Percentiles rank a stretch among this genome's conserved stretches.
Evolutionary conservation across 371 early-diverging fungal species (phyloP).

Genomic region (Caulochytrium protostelioides): DNA sequence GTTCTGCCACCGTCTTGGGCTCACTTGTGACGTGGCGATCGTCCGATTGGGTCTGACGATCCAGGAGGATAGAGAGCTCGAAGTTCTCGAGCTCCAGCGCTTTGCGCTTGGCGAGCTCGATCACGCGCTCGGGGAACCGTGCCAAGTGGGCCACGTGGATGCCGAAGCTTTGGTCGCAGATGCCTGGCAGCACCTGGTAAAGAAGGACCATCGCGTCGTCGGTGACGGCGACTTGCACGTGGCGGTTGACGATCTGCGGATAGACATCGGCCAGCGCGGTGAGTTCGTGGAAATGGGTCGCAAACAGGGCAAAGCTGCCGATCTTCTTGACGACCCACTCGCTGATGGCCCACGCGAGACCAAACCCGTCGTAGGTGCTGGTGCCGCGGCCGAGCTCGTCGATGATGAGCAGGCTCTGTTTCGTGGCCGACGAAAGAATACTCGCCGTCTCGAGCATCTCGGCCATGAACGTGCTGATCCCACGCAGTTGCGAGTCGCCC

Average conservation of each 20-base stretch:
- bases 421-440: constrained; percentile 65
- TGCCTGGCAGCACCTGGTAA: constrained; percentile 58
- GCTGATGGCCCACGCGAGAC: constrained; percentile 90
- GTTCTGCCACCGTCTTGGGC: neutral
- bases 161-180: constrained; percentile 94
- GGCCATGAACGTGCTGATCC: constrained; percentile 96
- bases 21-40: neutral
- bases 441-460: constrained; percentile 97
- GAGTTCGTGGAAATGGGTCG: constrained; percentile 95
- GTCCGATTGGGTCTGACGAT: neutral
- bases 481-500: constrained; percentile 78
- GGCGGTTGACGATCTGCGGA: constrained; percentile 56
- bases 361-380: constrained; percentile 88
- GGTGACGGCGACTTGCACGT: constrained; percentile 47
- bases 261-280: constrained; percentile 51
- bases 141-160: constrained; percentile 94
- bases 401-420: constrained; percentile 81
- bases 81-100: constrained; percentile 62
- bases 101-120: constrained; percentile 63
- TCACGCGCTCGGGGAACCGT: constrained; percentile 69
- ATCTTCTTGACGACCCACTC: constrained; percentile 59
- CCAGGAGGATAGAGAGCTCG: neutral
- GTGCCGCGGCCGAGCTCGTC: constrained; percentile 99
- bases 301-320: constrained; percentile 65
- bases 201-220: constrained; percentile 45